phyloP scores from a whole-genome alignment of 352 stramenopile genomes.

The Pythium oligandrum region DNA sequence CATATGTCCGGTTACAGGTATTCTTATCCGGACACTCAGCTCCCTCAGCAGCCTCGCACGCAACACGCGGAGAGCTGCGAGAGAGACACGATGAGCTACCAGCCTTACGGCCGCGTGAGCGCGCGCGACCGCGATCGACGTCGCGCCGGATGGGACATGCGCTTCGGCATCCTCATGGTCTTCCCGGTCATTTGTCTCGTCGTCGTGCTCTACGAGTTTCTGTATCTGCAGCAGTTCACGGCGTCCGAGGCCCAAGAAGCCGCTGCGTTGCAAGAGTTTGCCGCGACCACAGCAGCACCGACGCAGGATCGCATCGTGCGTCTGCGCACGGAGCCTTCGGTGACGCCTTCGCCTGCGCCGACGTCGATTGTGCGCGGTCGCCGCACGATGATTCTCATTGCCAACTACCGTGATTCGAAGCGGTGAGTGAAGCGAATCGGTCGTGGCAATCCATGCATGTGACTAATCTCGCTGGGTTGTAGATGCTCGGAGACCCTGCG shows the following conservation, averaged over 20 bases:
- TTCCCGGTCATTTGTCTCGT: conserved; percentile 65
- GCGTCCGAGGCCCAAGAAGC: conserved; percentile 26
- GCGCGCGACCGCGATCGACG: conserved; percentile 28
- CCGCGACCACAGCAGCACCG: conserved; percentile 21
- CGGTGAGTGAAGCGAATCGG: conserved; percentile 20
- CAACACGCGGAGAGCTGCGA: too few species aligned
- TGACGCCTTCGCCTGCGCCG: conserved; percentile 13
- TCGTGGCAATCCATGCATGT: too few species aligned
- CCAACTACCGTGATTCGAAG: conserved; percentile 79
- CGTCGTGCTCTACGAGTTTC: conserved; percentile 76
- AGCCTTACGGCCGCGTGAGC: conserved; percentile 64
- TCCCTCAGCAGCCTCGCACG: too few species aligned
- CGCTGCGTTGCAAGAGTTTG: conserved; percentile 16
- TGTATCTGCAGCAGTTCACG: conserved; percentile 71
- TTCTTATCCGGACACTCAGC: too few species aligned
- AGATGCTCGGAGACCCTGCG: conserved; percentile 72
- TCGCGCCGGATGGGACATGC: conserved; percentile 41
- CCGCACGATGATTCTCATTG: conserved; percentile 71
- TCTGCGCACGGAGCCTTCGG: conserved; percentile 7
- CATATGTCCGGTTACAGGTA: too few species aligned
- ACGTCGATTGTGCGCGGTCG: conserved; percentile 50
- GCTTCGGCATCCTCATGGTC: conserved; percentile 58
- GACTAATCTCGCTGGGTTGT: neutral
- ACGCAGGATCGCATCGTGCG: conserved; percentile 15
- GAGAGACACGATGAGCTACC: conserved; percentile 13